These are phyloP conservation scores for Seiridium cupressi DNA, from an alignment of 2,329 filamentous ascomycete species.

Conservation along the genomic window DNA sequence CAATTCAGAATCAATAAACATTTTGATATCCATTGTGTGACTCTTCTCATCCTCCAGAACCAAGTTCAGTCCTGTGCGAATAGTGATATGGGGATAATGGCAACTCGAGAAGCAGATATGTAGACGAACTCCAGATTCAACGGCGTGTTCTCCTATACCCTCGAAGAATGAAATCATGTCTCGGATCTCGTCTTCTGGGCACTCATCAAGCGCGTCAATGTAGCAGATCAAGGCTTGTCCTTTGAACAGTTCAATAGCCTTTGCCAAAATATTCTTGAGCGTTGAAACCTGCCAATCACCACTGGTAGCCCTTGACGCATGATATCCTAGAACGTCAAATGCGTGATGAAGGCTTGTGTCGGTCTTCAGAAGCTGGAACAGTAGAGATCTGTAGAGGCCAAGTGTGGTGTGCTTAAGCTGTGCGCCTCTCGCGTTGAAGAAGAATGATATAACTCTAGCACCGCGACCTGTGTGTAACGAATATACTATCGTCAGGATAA, in stretches of 20 bases:
- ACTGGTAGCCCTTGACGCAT: not conserved
- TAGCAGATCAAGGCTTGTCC: not conserved
- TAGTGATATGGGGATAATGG: conserved; percentile 40
- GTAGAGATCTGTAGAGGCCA: conserved; percentile 47
- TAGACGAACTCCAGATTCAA: not conserved
- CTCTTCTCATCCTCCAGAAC: conserved; percentile 18
- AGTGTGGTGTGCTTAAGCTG: conserved; percentile 38
- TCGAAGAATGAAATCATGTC: conserved; percentile 6
- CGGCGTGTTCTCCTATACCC: not conserved
- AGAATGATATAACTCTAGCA: conserved; percentile 32
- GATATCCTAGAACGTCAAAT: not conserved
- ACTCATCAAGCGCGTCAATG: conserved; percentile 10
- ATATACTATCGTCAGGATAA: too few relatives aligned
- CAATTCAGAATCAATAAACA: conserved; percentile 25
- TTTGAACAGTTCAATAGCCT: not conserved
- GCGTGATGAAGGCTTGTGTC: conserved; percentile 5
- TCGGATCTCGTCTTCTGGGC: not conserved
- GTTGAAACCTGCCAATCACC: not conserved
- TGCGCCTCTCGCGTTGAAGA: conserved; percentile 45
- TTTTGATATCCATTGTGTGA: conserved; percentile 17
- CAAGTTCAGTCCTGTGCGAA: conserved; percentile 20
- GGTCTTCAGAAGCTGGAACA: conserved; percentile 39
- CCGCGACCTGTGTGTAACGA: too few relatives aligned
- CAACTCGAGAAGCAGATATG: conserved; percentile 19
- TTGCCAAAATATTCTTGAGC: not conserved